phyloP scores from a whole-genome alignment of 352 stramenopile species.

The Phytophthora cactorum region DNA sequence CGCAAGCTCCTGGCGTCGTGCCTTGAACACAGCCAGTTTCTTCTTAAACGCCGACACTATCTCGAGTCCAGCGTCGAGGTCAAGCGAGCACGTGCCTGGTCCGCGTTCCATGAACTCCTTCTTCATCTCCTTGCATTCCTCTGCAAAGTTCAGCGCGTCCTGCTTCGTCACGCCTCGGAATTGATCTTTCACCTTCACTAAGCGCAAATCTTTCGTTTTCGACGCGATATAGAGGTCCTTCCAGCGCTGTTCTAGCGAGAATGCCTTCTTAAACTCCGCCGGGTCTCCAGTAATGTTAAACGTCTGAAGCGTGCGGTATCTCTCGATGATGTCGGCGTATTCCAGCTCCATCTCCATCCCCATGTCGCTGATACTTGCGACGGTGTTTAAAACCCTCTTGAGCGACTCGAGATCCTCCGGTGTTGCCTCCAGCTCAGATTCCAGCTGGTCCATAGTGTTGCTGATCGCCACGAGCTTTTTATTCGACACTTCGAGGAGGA shows the following conservation, averaged over 20 bases:
- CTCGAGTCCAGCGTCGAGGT: conserved; percentile 92
- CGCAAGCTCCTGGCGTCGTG: conserved; percentile 84
- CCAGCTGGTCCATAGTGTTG: conserved; percentile 79
- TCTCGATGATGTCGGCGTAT: conserved; percentile 93
- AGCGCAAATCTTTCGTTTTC: conserved; percentile 93
- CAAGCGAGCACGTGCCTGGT: conserved; percentile 79
- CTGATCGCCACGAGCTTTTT: conserved; percentile 81
- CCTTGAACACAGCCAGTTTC: conserved; percentile 78
- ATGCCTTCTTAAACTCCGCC: conserved; percentile 68
- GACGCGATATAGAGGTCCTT: conserved; percentile 76
- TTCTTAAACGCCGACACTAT: conserved; percentile 89
- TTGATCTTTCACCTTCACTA: conserved; percentile 94
- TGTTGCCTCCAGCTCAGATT: conserved; percentile 78
- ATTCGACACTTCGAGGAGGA: conserved; percentile 89
- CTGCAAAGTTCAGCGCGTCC: conserved; percentile 88
- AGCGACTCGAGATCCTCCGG: conserved; percentile 92
- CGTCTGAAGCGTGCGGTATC: conserved; percentile 88
- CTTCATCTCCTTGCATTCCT: conserved; percentile 88
- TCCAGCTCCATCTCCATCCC: conserved; percentile 96
- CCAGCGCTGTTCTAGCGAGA: conserved; percentile 88
- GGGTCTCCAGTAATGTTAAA: conserved; percentile 84
- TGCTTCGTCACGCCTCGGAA: conserved; percentile 95
- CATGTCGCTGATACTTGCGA: conserved; percentile 86
- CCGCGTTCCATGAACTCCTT: conserved; percentile 88
- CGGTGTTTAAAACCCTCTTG: conserved; percentile 94